These are phyloP conservation scores for Dictyostelium capitatum DNA, from an alignment of 78 protist species.

Conservation along the genomic window DNA sequence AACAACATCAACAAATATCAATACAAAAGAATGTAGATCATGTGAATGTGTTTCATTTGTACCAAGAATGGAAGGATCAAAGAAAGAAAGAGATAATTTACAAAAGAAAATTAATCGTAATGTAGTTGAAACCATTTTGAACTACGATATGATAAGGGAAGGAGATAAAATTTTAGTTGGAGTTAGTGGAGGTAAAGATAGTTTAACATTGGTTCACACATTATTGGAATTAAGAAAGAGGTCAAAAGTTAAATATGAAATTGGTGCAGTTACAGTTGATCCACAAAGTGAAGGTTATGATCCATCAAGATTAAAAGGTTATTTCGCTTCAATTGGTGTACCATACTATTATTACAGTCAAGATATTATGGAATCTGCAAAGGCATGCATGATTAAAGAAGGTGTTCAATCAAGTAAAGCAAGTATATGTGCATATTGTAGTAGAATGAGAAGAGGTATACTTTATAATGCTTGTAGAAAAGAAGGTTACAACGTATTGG, in stretches of 20 bases:
- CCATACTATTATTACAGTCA: conserved; percentile 63
- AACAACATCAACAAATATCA: background rate
- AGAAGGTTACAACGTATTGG: conserved; percentile 93
- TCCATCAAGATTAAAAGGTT: conserved; percentile 88
- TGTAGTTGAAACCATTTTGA: conserved; percentile 58
- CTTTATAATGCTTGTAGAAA: conserved; percentile 84
- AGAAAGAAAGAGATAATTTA: conserved; percentile 26
- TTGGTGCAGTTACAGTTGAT: conserved; percentile 92
- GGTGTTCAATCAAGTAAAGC: conserved; percentile 14
- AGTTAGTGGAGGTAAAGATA: conserved; percentile 93
- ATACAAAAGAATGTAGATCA: conserved; percentile 51
- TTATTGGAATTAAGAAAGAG: conserved; percentile 40
- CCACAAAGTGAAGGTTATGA: conserved; percentile 92
- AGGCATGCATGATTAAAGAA: conserved; percentile 13
- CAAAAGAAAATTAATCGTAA: conserved; percentile 31
- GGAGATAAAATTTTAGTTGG: conserved; percentile 90
- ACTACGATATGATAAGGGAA: conserved; percentile 83
- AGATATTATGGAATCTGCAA: conserved; percentile 14
- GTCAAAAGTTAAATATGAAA: conserved; percentile 66
- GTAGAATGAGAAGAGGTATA: conserved; percentile 86
- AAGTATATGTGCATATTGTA: conserved; percentile 49
- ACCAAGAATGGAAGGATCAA: conserved; percentile 49
- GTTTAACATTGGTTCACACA: conserved; percentile 84
- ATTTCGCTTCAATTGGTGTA: conserved; percentile 45
- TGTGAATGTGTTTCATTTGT: conserved; percentile 53